A percentile compares a stretch with the other conserved stretches of the same genome.
These are phyloP conservation scores for Talaromyces sp. DNA, from an alignment of 2,329 filamentous ascomycete genomes.

Conservation along the genomic window DNA sequence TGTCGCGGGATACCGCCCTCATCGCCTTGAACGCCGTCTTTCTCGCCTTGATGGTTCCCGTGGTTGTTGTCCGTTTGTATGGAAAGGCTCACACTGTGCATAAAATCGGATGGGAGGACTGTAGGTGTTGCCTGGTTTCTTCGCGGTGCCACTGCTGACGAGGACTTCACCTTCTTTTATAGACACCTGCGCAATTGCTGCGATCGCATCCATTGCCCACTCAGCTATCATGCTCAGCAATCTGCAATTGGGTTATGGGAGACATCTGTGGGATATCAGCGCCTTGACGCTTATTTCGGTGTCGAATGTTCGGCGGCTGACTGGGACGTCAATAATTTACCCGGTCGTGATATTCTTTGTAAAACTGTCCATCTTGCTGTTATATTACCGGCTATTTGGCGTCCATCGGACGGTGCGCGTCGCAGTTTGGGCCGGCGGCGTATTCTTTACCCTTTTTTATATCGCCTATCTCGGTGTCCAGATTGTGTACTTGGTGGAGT, in stretches of 20 bases:
- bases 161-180: not conserved
- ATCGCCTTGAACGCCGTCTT: not conserved
- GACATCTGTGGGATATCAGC: slow-evolving; percentile 1
- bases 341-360: not conserved
- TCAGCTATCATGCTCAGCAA: not conserved
- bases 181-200: not conserved
- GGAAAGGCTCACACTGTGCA: not conserved
- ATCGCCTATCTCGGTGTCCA: not conserved
- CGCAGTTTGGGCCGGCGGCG: not conserved
- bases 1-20: not conserved
- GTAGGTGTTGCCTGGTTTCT: not conserved
- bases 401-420: not conserved
- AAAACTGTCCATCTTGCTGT: not conserved
- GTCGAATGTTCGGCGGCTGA: not conserved
- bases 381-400: not conserved
- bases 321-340: not conserved
- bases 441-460: not conserved
- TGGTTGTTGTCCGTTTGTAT: not conserved
- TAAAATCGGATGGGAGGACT: not conserved
- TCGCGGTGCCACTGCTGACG: not conserved
- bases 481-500: not conserved
- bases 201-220: not conserved
- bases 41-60: not conserved
- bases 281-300: not conserved
- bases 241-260: not conserved